phyloP scores from a whole-genome alignment of 768 basidiomycete genomes.

The Pluteus cervinus region DNA sequence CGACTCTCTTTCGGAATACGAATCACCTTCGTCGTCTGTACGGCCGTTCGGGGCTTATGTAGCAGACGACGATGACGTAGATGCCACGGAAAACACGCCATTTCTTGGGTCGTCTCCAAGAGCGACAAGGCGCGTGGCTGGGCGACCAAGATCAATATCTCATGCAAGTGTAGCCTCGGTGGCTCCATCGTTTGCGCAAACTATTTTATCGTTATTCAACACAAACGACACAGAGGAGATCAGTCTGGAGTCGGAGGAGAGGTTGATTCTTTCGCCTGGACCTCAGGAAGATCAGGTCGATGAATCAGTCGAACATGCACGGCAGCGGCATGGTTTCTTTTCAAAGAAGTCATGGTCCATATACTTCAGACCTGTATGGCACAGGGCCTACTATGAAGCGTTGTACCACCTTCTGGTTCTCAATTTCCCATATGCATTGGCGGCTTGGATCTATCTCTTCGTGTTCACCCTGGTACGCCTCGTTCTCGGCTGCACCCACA shows the following conservation, averaged over 20 bases:
- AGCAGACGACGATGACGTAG: too few species aligned
- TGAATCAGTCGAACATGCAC: too few species aligned
- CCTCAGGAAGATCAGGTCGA: too few species aligned
- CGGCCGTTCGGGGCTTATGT: background rate
- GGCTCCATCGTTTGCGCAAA: slow-evolving; percentile 64
- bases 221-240: slow-evolving; percentile 32
- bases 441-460: slow-evolving; percentile 77
- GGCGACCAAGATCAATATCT: slow-evolving; percentile 51
- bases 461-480: slow-evolving; percentile 70
- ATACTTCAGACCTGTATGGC: slow-evolving; percentile 62
- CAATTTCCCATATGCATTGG: slow-evolving; percentile 75
- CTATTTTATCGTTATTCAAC: slow-evolving; percentile 62
- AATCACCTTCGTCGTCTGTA: background rate
- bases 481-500: slow-evolving; percentile 1
- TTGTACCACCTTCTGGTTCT: slow-evolving; percentile 65
- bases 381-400: slow-evolving; percentile 54
- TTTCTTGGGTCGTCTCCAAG: background rate
- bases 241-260: background rate
- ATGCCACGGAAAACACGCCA: background rate
- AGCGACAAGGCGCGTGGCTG: slow-evolving; percentile 6
- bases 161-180: slow-evolving; percentile 48
- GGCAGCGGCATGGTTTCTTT: slow-evolving; percentile 27
- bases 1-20: background rate
- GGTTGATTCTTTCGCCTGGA: too few species aligned
- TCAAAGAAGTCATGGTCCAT: slow-evolving; percentile 35